Base-by-base conservation (phyloP, 2,329 filamentous ascomycete species). In the Nemania serpens region DNA sequence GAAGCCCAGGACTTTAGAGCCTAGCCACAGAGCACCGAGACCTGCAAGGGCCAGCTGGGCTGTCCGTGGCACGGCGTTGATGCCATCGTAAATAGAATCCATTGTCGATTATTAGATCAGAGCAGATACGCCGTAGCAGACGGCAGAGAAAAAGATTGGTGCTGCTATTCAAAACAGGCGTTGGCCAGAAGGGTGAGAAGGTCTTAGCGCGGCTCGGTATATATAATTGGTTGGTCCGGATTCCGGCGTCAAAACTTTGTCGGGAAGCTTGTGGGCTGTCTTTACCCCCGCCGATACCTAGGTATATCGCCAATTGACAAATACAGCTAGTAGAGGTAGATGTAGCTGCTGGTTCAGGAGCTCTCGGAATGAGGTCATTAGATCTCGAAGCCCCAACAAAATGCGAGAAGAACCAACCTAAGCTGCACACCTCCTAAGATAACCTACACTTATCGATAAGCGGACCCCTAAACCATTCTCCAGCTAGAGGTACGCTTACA, bases 21-120 rank as follows among this genome's bases (percentile, higher is more conserved):
- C 79, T 47, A 90, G 66, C 67, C 81, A 85, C 48, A 90, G 73
- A 56, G 84, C 83, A 50, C 90, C 90, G 53, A 88, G 65, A 37
- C 76, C 80, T 50, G 81, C 81, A 49, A 86, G 73, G 18, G 76
- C 77, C 71, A 78, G 77, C 63, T 81, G 78, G 15, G 78, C 75
- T 33, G 74, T 68, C 65, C 78, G 78, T 36, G 83, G 83, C 36
- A 84, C 68, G 10, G 73, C 66, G 33, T 62, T 73, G 65, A 79
- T 67, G n/a, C 72, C 55, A 7, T 77, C 66, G 22, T 68, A 68
- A 17, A 78, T 50, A 43, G 64, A 62, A 34, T 75, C 74, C 76
- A 79, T 75, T 15, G 13, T 58, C 10, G 37, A 45, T 41, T 29
- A 15, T 37, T 25, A 17, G 20, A 50, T 22, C 29, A 3, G n/a